Evolutionary conservation across 441 rosid genomes (phyloP), one percentile per base, ranked within the genome.

Genomic region (Geranium incanum): DNA sequence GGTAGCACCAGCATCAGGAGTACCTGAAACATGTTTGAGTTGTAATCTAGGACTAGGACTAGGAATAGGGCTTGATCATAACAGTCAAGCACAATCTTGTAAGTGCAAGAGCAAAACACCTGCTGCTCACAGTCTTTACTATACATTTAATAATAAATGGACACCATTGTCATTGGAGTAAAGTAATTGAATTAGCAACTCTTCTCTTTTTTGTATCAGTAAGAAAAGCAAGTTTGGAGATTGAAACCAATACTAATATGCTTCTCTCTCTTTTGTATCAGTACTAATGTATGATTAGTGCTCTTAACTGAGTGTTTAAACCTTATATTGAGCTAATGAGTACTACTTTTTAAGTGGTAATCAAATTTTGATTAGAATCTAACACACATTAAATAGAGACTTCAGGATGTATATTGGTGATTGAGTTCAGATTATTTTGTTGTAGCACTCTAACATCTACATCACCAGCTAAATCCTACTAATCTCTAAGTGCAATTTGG

Each of bases 1-100:
- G 6, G 64, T 59, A 59, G 33, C 7, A 21, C 18, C 64, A 18
- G 64, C 23, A 19, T 23, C 7, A 11, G 28, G 9, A 18, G 64
- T n/a, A 18, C 18, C 63, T n/a, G 64, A 19, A 59, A 15, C 21
- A 59, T 59, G 64, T 59, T 59, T 59, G 64, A 59, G 64, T 4
- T 59, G 64, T 11, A 59, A 21, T 6, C 64, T 59, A 59, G 64
- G 64, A 59, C 64, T 59, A 19, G 64, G 64, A 18, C 21, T 59
- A 59, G 64, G 64, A 59, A 59, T 59, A 59, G 64, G 64, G 64
- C 19, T 59, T 59, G 64, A 43, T 43, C 50, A 43, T 43, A 7
- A 7, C 11, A 43, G 7, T 9, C 9, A 59, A 11, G 19, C 28
- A 23, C 64, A 59, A 59, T 59, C 64, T 59, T 59, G 64, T 59